Base-by-base conservation (phyloP, 805 yeast species). In the Barnettozyma pratensis region DNA sequence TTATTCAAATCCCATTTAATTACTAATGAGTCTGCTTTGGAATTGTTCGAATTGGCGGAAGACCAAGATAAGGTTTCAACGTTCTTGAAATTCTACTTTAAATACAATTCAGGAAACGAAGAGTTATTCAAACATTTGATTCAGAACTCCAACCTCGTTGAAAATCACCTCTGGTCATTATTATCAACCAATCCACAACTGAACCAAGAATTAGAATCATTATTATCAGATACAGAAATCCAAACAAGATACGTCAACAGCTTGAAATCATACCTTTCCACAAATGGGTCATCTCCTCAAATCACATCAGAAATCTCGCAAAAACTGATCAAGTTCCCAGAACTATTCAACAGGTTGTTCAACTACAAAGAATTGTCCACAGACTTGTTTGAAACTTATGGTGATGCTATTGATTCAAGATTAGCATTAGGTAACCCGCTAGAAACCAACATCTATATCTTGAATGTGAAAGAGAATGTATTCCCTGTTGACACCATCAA, bases 391-490 rank as follows among this genome's bases (percentile, higher is more conserved):
- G 46, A 40, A 0, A 55, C 61, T 5, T 64, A 68, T 60, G 65
- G 71, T 11, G 58, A 62, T 1, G 29, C 37, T 3, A 53, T 70
- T 34, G 73, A 71, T 49, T 59, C 67, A 9, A 61, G 69, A 38
- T 50, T 79, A 25, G 59, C 82, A 0, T 57, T 78, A 28, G 74
- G 79, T 0, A 79, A 77, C 54, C 71, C 79, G 1, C 57, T 80
- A 42, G 74, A 67, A 28, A 65, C 69, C 10, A 74, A 69, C 46
- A 63, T 74, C 2, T 71, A 69, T 43, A 28, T 68, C 1, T 42
- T 66, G 7, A 9, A 42, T 3, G 41, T 45, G 1, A n/a, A 44
- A 4, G 57, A 56, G 1, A 43, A 39, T 3, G 9, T 43, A 0
- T 54, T 59, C 42, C 50, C 58, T 26, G 30, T 58, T 37, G 42